phyloP scores from a whole-genome alignment of 1,284 basidiomycete species.

The Ustilago lituana region DNA sequence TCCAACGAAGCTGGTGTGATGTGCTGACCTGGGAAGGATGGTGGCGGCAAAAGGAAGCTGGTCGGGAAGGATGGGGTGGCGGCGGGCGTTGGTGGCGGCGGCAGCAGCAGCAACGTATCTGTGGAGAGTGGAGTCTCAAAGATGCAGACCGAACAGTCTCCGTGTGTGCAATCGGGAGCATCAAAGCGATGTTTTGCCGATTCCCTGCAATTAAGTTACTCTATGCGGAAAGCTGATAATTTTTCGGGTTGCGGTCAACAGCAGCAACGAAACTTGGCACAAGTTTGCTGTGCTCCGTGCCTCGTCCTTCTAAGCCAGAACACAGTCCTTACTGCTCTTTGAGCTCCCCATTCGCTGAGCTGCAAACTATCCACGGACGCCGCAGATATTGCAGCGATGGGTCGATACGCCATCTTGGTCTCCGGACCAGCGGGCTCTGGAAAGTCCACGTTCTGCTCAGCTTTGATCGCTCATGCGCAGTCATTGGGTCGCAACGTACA shows the following conservation, averaged over 20 bases:
- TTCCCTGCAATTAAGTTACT: too few relatives aligned
- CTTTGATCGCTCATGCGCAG: constrained; percentile 89
- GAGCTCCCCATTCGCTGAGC: too few relatives aligned
- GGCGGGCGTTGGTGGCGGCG: constrained; percentile 6
- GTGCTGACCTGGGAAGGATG: constrained; percentile 6
- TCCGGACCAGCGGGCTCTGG: constrained; percentile 94
- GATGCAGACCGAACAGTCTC: constrained; percentile 22
- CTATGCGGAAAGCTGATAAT: too few relatives aligned
- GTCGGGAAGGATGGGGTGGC: constrained; percentile 3
- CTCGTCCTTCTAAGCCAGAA: constrained; percentile 1
- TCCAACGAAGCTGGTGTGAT: neutral
- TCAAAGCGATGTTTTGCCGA: too few relatives aligned
- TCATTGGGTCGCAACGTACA: constrained; percentile 85
- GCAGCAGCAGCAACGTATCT: too few relatives aligned
- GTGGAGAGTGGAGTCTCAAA: constrained; percentile 10
- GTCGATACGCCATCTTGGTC: constrained; percentile 58
- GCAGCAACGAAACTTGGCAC: neutral
- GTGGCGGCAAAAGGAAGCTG: constrained; percentile 7
- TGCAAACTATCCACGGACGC: too few relatives aligned
- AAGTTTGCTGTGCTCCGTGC: neutral
- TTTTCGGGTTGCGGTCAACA: constrained; percentile 8
- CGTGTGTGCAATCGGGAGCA: constrained; percentile 6
- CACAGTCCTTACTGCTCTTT: too few relatives aligned
- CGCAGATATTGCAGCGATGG: constrained; percentile 38
- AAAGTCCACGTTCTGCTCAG: constrained; percentile 92